These are phyloP conservation scores for Zizania palustris DNA, from an alignment of 202 grass and related monocot species.

Conservation along the genomic window DNA sequence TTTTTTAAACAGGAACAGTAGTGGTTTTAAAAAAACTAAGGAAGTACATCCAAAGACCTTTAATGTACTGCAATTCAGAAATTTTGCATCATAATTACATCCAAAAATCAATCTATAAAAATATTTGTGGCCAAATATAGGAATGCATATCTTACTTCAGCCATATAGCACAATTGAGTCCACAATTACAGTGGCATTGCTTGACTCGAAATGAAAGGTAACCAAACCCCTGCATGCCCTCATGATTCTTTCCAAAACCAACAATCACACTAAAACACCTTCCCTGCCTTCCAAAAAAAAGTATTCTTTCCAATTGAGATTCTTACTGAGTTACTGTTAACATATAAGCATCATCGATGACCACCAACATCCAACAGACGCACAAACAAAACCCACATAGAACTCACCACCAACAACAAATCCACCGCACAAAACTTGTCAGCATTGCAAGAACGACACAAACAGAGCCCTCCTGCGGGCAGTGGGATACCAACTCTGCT, in stretches of 20 bases:
- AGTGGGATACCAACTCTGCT: neutral
- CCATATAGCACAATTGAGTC: neutral
- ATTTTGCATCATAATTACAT: neutral
- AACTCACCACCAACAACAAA: neutral
- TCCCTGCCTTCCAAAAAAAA: constrained; percentile 1
- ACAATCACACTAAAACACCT: constrained; percentile 7
- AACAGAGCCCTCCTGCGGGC: neutral
- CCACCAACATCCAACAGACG: neutral
- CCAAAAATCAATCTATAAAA: constrained; percentile 3
- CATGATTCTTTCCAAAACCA: constrained; percentile 1
- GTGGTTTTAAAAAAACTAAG: neutral
- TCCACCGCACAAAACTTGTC: constrained; percentile 5
- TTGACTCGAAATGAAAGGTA: neutral
- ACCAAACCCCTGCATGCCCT: neutral
- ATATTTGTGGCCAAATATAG: neutral
- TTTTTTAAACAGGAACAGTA: neutral
- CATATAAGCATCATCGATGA: neutral
- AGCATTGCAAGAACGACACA: constrained; percentile 38
- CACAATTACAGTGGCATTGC: constrained; percentile 4
- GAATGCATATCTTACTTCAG: neutral
- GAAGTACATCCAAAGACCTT: neutral
- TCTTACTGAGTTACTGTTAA: constrained; percentile 1
- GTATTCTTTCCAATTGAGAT: neutral
- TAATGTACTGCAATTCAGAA: neutral
- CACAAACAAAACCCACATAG: neutral